Percentiles rank a stretch among this genome's conserved stretches.
phyloP scores from a whole-genome alignment of 2,329 filamentous ascomycete genomes.

The Trichoderma sp. region DNA sequence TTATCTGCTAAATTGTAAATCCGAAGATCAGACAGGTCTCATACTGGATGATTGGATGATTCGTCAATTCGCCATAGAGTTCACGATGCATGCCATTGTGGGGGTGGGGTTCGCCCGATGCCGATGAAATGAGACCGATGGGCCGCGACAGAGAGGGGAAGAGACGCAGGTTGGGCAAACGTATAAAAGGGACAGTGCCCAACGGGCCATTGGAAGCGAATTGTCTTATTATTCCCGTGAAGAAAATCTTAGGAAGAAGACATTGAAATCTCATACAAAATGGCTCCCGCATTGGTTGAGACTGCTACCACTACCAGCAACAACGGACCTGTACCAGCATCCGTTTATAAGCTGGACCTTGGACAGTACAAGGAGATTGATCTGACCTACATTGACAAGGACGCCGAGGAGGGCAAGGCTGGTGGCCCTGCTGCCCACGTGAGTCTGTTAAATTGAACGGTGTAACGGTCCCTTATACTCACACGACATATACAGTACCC shows the following conservation, averaged over 20 bases:
- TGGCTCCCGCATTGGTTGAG: conserved; percentile 27
- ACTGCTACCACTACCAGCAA: conserved; percentile 20
- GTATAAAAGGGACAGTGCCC: conserved; percentile 8
- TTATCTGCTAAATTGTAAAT: background rate
- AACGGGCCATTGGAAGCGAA: background rate
- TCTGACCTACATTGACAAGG: conserved; percentile 26
- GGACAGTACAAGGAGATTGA: conserved; percentile 35
- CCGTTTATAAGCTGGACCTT: conserved; percentile 27
- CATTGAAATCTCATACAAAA: conserved; percentile 11
- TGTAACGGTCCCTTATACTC: background rate
- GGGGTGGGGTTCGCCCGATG: conserved; percentile 14
- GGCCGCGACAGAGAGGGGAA: conserved; percentile 13
- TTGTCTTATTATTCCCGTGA: background rate
- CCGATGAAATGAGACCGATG: conserved; percentile 7
- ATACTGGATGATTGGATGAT: conserved; percentile 11
- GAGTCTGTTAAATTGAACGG: background rate
- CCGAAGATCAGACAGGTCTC: conserved; percentile 4
- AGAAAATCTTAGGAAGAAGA: background rate
- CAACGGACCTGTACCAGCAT: conserved; percentile 13
- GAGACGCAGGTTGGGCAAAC: background rate
- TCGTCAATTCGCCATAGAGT: conserved; percentile 19
- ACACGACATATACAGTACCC: conserved; percentile 49
- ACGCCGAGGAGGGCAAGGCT: conserved; percentile 30
- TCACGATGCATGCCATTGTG: conserved; percentile 19
- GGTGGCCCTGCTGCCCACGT: conserved; percentile 31